Evolutionary conservation across 495 filamentous ascomycete species (phyloP).

Genomic region (Collariella sp.): DNA sequence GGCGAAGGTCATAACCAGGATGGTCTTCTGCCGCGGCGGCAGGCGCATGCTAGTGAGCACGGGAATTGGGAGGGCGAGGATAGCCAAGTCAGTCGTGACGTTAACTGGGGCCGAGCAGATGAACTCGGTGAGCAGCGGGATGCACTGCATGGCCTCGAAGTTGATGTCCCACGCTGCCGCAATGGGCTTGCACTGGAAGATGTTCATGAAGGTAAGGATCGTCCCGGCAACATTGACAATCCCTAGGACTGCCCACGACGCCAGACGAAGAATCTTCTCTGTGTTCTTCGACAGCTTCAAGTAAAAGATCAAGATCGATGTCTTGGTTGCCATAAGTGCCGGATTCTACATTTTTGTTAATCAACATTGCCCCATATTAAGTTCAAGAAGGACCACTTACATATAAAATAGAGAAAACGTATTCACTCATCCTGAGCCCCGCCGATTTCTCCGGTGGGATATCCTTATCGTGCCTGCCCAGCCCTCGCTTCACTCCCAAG

Average conservation of each 20-base stretch:
- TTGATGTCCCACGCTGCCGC: conserved; percentile 48
- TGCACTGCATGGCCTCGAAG: conserved; percentile 46
- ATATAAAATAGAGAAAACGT: conserved; percentile 77
- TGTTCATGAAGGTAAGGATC: conserved; percentile 74
- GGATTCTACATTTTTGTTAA: conserved; percentile 85
- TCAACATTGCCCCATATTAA: too few relatives aligned
- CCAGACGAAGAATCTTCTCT: conserved; percentile 56
- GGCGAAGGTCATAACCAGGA: conserved; percentile 71
- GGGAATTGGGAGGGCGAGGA: conserved; percentile 78
- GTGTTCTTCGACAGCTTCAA: conserved; percentile 68
- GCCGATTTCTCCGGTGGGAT: conserved; percentile 42
- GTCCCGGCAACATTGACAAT: conserved; percentile 71
- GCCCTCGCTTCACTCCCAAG: conserved; percentile 58
- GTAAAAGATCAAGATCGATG: conserved; percentile 86
- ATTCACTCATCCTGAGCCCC: conserved; percentile 58
- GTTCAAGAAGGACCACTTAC: conserved; percentile 41
- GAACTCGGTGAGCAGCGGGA: conserved; percentile 71
- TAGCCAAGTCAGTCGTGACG: conserved; percentile 73
- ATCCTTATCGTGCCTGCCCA: conserved; percentile 66
- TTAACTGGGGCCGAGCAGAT: conserved; percentile 78
- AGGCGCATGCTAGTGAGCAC: conserved; percentile 78
- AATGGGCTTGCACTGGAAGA: conserved; percentile 81
- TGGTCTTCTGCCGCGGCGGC: conserved; percentile 73
- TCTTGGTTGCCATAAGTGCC: conserved; percentile 79
- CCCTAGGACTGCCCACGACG: conserved; percentile 58